phyloP scores from a whole-genome alignment of 129 eudicot genomes.

The Calendula officinalis region DNA sequence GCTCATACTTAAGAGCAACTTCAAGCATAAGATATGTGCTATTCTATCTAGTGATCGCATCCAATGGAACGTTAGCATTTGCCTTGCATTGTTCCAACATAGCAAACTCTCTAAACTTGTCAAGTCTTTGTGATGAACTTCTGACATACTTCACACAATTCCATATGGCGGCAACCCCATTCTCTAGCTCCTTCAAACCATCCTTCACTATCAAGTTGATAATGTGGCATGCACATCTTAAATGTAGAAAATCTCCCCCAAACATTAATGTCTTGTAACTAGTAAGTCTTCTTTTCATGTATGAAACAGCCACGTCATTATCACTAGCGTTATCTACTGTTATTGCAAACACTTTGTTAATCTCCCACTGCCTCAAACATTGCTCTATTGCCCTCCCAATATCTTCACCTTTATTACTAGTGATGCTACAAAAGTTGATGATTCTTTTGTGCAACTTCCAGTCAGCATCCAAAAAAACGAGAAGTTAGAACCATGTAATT shows the following conservation, averaged over 20 bases:
- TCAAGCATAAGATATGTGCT: conserved; percentile 8
- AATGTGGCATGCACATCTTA: not conserved
- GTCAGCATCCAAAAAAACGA: not conserved
- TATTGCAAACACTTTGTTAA: not conserved
- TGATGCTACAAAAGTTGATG: not conserved
- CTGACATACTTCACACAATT: conserved; percentile 1
- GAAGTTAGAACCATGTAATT: not conserved
- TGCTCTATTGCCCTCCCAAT: not conserved
- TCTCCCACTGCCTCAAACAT: conserved; percentile 6
- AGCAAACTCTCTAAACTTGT: not conserved
- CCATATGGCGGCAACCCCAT: conserved; percentile 10
- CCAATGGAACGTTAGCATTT: conserved; percentile 4
- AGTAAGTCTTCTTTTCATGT: conserved; percentile 9
- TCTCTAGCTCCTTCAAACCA: conserved; percentile 4
- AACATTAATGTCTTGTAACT: conserved; percentile 9
- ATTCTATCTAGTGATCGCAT: conserved; percentile 5
- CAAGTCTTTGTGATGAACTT: conserved; percentile 6
- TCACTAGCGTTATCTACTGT: conserved; percentile 10
- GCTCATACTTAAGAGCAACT: conserved; percentile 8
- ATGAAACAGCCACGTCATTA: not conserved
- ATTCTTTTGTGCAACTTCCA: conserved; percentile 8
- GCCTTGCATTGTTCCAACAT: conserved; percentile 8
- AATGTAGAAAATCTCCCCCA: conserved; percentile 5
- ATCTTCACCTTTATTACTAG: conserved; percentile 3
- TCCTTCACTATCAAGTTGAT: conserved; percentile 1